These are phyloP conservation scores for Conidiobolus incongruus DNA, from an alignment of 371 early-diverging fungal genomes.

Conservation along the genomic window DNA sequence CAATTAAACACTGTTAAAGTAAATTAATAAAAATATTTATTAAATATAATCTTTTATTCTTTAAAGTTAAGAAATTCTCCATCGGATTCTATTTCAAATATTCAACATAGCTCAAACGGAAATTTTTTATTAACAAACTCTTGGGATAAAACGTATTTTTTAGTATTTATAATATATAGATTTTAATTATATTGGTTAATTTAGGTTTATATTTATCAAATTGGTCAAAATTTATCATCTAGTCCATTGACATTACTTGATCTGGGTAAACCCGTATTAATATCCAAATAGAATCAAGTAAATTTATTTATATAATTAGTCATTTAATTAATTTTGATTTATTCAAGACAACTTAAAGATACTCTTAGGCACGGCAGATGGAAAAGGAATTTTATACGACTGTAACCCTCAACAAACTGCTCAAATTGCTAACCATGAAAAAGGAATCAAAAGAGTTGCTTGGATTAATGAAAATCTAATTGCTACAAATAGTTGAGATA, in stretches of 20 bases:
- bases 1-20: too few relatives aligned
- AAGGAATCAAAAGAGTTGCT: slow-evolving; percentile 31
- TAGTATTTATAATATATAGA: neutral
- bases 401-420: slow-evolving; percentile 25
- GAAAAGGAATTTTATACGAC: slow-evolving; percentile 40
- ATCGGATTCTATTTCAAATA: slow-evolving; percentile 51
- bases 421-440: slow-evolving; percentile 46
- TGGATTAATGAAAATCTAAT: slow-evolving; percentile 34
- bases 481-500: slow-evolving; percentile 90
- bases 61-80: slow-evolving; percentile 38
- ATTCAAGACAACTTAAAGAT: slow-evolving; percentile 57
- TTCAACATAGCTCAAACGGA: slow-evolving; percentile 58
- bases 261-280: slow-evolving; percentile 70
- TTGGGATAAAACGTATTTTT: slow-evolving; percentile 73
- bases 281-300: slow-evolving; percentile 74
- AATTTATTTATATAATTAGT: neutral
- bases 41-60: too few relatives aligned
- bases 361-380: slow-evolving; percentile 58
- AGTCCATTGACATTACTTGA: slow-evolving; percentile 56
- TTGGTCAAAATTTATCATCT: slow-evolving; percentile 37
- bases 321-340: neutral
- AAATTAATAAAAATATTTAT: too few relatives aligned
- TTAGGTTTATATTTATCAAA: slow-evolving; percentile 79
- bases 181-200: neutral
- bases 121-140: slow-evolving; percentile 73